Base-by-base conservation (phyloP, 1,284 basidiomycete genomes). In the Peniophora sp. region DNA sequence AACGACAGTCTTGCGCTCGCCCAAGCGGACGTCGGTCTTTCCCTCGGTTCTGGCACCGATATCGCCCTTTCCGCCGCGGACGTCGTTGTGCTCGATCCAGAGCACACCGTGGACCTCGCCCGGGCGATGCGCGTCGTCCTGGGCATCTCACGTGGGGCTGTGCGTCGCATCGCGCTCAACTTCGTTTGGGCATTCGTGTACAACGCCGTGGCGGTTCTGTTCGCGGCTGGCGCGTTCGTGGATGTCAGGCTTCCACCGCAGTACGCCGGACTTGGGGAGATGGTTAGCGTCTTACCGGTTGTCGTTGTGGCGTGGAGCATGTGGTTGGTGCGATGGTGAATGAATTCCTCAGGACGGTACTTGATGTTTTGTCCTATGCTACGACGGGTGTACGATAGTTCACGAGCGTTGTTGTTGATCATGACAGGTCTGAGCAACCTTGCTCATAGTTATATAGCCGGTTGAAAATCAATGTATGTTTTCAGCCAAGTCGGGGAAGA, bases 1-100 rank as follows among this genome's bases (percentile, higher is more conserved):
- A 80, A 80, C 61, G 78, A 80, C 60, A 67, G 72, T 9, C 68
- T 75, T 9, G 78, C 78, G 3, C 69, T 80, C 36, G 71, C 76
- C 0, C 71, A 73, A 47, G 76, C 78, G 0, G 74, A 78, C 52
- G 67, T 78, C 10, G 71, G 70, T 6, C 64, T 76, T 11, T 70
- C 74, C 32, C 64, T 78, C 62, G 68, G 72, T 22, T 64, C 68
- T 8, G 75, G 73, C 3, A 72, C 72, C 18, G 61, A 67, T 48
- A 56, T 57, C 12, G 59, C 60, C 2, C 64, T 73, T 11, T 63
- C 68, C 14, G 69, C 73, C 9, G 72, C 72, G 32, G 74, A 77
- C 55, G 73, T 78, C 47, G 71, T 76, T 36, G 64, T 79, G 24
- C 68, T 76, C 27, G 62, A 59, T 50, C 60, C 70, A 24, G 63